Evolutionary conservation across 176 grass and related monocot genomes (phyloP).

Genomic region (Rhynchospora breviuscula): DNA sequence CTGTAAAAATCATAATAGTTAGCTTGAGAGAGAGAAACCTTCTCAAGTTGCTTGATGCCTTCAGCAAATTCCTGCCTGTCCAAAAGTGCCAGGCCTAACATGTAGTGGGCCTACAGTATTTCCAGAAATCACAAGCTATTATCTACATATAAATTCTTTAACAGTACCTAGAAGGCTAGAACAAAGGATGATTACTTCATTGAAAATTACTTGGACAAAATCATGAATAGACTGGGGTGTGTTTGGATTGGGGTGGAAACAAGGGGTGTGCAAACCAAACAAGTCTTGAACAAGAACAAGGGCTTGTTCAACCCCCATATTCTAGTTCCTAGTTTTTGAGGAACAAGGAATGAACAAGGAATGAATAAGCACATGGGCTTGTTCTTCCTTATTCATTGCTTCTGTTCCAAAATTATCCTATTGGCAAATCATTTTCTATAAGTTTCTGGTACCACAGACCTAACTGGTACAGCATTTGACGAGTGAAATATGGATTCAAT

Average conservation of each 20-base stretch:
- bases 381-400: too few species aligned
- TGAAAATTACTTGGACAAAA: neutral
- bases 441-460: neutral
- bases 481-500: neutral
- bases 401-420: neutral
- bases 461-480: neutral
- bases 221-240: neutral
- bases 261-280: too few species aligned
- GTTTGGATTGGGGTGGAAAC: too few species aligned
- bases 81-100: conserved; percentile 73
- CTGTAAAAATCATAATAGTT: neutral
- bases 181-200: neutral
- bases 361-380: too few species aligned
- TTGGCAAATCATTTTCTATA: neutral
- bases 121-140: conserved; percentile 10
- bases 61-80: conserved; percentile 50
- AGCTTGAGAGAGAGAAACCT: conserved; percentile 33
- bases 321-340: too few species aligned
- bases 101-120: conserved; percentile 66
- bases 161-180: neutral
- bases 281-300: too few species aligned
- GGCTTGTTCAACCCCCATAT: too few species aligned
- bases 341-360: too few species aligned
- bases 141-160: neutral
- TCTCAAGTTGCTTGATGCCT: conserved; percentile 87